phyloP scores from a whole-genome alignment of 345 rosid species.

The Syzygium jambos region DNA sequence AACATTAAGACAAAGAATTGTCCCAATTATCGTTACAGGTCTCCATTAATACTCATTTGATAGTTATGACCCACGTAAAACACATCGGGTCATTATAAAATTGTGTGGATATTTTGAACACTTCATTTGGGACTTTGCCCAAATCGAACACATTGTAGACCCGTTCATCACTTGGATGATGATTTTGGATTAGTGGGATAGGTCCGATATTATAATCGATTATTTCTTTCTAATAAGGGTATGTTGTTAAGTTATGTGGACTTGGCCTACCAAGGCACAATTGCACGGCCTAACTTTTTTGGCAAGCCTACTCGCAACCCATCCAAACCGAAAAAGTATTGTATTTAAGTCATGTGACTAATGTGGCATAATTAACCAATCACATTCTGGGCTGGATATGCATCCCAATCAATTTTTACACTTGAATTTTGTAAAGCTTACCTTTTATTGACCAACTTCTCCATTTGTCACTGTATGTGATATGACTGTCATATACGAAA shows the following conservation, averaged over 20 bases:
- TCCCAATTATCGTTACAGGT: not conserved
- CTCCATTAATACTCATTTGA: not conserved
- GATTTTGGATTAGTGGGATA: not conserved
- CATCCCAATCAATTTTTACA: not conserved
- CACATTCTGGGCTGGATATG: not conserved
- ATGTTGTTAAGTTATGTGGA: not conserved
- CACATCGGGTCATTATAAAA: not conserved
- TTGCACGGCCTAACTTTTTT: fast-evolving
- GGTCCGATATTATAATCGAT: not conserved
- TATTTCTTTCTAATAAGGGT: not conserved
- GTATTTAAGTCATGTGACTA: not conserved
- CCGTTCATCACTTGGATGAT: not conserved
- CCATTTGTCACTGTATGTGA: not conserved
- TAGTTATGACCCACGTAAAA: not conserved
- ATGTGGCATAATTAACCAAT: not conserved
- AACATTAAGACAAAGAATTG: too few relatives aligned
- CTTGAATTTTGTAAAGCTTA: not conserved
- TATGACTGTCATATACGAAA: not conserved
- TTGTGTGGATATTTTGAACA: not conserved
- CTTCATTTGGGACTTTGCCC: not conserved
- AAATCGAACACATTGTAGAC: not conserved
- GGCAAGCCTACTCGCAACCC: not conserved
- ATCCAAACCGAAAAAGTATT: not conserved
- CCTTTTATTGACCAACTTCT: not conserved
- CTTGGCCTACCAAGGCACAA: not conserved